phyloP scores from a whole-genome alignment of 225 moss, liverwort and hornwort species.

The Bryum argenteum region DNA sequence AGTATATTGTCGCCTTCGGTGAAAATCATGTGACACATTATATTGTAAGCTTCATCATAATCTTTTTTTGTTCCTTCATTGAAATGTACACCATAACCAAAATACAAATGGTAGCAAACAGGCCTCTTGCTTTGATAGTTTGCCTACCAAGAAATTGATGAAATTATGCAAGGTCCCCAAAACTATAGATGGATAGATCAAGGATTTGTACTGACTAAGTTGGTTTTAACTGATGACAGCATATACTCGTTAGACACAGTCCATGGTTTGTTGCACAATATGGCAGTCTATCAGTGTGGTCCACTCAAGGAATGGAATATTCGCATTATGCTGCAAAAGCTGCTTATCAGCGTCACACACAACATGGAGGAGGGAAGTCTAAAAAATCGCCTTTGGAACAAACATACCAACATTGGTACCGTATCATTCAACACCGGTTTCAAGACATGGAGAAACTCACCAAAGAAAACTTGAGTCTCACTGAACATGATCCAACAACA shows the following conservation, averaged over 20 bases:
- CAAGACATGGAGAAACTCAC: background rate
- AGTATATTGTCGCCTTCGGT: background rate
- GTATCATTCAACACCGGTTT: background rate
- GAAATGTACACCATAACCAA: no score
- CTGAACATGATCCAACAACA: background rate
- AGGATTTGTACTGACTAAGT: no score
- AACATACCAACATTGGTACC: background rate
- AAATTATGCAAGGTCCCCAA: no score
- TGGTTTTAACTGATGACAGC: background rate
- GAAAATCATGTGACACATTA: background rate
- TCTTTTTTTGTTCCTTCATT: no score
- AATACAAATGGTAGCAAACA: no score
- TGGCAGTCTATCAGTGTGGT: background rate
- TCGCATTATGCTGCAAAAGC: background rate
- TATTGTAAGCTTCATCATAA: background rate
- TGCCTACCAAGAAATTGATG: no score
- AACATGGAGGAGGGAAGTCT: background rate
- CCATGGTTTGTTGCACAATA: background rate
- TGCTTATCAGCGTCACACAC: background rate
- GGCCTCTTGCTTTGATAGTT: no score
- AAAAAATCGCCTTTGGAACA: background rate
- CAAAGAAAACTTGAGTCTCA: background rate
- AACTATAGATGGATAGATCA: no score
- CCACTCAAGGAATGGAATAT: background rate
- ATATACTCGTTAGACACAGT: background rate